These are phyloP conservation scores for Dimargaris cristalligena DNA, from an alignment of 192 early-diverging fungal species.

Conservation along the genomic window DNA sequence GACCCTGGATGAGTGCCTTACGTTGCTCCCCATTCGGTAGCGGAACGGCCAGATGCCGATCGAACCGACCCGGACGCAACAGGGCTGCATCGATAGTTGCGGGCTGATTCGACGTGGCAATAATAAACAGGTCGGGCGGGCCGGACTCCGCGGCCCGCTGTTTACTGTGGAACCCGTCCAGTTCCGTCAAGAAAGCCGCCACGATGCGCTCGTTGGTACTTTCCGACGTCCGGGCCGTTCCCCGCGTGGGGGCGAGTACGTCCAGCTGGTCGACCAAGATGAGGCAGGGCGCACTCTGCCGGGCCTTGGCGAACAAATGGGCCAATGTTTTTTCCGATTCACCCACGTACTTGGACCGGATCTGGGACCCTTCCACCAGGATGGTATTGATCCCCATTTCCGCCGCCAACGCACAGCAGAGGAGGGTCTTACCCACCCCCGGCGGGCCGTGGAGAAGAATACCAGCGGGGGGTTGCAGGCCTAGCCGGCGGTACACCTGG, in stretches of 20 bases:
- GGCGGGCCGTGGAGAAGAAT: conserved; percentile 75
- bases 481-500: conserved; percentile 32
- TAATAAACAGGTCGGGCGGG: neutral
- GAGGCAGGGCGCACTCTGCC: conserved; percentile 70
- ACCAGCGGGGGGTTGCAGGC: conserved; percentile 56
- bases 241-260: conserved; percentile 57
- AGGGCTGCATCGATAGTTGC: conserved; percentile 49
- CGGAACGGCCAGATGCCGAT: conserved; percentile 41
- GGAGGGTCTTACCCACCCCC: conserved; percentile 78
- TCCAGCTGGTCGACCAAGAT: conserved; percentile 90
- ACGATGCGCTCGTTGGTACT: conserved; percentile 76
- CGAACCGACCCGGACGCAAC: conserved; percentile 54
- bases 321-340: conserved; percentile 79
- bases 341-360: conserved; percentile 86
- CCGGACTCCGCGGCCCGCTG: neutral
- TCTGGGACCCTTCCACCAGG: conserved; percentile 66
- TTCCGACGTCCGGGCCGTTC: conserved; percentile 49
- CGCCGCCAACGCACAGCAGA: conserved; percentile 65
- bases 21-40: conserved; percentile 35
- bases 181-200: conserved; percentile 69
- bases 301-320: conserved; percentile 65
- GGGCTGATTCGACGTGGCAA: conserved; percentile 39
- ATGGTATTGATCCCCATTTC: conserved; percentile 71
- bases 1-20: conserved; percentile 23
- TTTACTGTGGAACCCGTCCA: conserved; percentile 53